These are phyloP conservation scores for Hanseniaspora vineae DNA, from an alignment of 805 yeast genomes.

Conservation along the genomic window DNA sequence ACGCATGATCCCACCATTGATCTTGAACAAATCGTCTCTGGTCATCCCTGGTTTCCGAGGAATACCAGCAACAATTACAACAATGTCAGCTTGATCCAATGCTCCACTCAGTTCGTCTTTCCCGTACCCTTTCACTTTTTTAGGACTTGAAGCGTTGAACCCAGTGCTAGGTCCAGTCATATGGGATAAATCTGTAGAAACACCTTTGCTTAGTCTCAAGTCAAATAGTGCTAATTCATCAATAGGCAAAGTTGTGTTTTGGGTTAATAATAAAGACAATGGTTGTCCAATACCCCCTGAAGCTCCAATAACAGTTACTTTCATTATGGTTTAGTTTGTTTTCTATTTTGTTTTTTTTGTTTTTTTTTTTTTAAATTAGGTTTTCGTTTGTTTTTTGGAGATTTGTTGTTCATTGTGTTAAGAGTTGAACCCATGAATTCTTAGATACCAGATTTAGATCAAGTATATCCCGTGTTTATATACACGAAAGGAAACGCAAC, in stretches of 20 bases:
- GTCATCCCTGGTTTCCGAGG: conserved; percentile 89
- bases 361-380: not conserved
- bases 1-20: conserved; percentile 72
- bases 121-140: conserved; percentile 45
- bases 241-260: conserved; percentile 47
- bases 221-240: conserved; percentile 61
- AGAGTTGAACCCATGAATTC: too few relatives aligned
- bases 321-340: conserved; percentile 16
- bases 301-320: conserved; percentile 73
- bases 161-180: conserved; percentile 31
- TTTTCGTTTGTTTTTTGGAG: too few relatives aligned
- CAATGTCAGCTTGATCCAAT: conserved; percentile 67
- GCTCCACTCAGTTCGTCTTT: conserved; percentile 58
- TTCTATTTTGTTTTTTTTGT: not conserved
- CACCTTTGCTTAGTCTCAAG: conserved; percentile 68
- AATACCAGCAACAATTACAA: conserved; percentile 82
- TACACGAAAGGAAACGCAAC: too few relatives aligned
- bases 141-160: too few relatives aligned
- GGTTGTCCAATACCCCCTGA: conserved; percentile 81
- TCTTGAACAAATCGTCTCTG: conserved; percentile 73
- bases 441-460: not conserved
- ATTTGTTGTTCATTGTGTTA: too few relatives aligned
- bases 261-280: conserved; percentile 47
- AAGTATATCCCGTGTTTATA: not conserved
- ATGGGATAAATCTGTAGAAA: conserved; percentile 69